Conservation (phyloP, 2,329 filamentous ascomycete species). For the Penicillium hordei region DNA sequence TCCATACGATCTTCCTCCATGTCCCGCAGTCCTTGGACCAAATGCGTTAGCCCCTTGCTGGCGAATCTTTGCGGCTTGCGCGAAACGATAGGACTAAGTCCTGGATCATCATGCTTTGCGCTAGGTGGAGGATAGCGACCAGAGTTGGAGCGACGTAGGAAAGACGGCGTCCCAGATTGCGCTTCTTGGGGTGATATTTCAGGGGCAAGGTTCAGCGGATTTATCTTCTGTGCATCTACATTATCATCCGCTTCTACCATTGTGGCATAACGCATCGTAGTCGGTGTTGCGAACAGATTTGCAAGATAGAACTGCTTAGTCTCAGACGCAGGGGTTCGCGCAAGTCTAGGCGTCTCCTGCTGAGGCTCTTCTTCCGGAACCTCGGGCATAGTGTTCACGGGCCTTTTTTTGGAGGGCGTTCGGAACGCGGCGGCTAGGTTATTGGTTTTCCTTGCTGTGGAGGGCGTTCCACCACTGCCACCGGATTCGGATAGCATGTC, state of each 20-base stretch:
- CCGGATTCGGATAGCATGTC: slow-evolving; percentile 48
- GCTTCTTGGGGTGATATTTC: slow-evolving; percentile 16
- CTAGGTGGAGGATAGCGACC: slow-evolving; percentile 26
- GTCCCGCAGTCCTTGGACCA: slow-evolving; percentile 42
- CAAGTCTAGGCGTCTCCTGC: slow-evolving; percentile 25
- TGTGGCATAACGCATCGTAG: slow-evolving; percentile 43
- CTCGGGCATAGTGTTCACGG: slow-evolving; percentile 31
- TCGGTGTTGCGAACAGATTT: slow-evolving; percentile 49
- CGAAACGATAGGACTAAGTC: slow-evolving; percentile 40
- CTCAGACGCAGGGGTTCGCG: slow-evolving; percentile 45
- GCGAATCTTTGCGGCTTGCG: slow-evolving; percentile 39
- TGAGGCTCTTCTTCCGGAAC: slow-evolving; percentile 31
- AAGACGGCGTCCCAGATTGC: slow-evolving; percentile 40
- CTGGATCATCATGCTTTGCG: slow-evolving; percentile 14
- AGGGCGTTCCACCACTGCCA: slow-evolving; percentile 37
- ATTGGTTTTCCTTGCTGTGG: slow-evolving; percentile 29
- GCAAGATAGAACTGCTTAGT: slow-evolving; percentile 48
- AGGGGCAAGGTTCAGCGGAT: slow-evolving; percentile 1
- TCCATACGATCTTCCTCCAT: slow-evolving; percentile 45
- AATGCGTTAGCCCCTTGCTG: slow-evolving; percentile 40
- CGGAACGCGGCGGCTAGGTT: slow-evolving; percentile 31
- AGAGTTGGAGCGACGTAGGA: slow-evolving; percentile 40
- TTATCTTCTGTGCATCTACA: slow-evolving; percentile 8
- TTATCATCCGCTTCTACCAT: slow-evolving; percentile 39
- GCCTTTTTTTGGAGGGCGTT: slow-evolving; percentile 40